phyloP scores from a whole-genome alignment of 2,329 filamentous ascomycete species.

The Colletotrichum echinochloae region DNA sequence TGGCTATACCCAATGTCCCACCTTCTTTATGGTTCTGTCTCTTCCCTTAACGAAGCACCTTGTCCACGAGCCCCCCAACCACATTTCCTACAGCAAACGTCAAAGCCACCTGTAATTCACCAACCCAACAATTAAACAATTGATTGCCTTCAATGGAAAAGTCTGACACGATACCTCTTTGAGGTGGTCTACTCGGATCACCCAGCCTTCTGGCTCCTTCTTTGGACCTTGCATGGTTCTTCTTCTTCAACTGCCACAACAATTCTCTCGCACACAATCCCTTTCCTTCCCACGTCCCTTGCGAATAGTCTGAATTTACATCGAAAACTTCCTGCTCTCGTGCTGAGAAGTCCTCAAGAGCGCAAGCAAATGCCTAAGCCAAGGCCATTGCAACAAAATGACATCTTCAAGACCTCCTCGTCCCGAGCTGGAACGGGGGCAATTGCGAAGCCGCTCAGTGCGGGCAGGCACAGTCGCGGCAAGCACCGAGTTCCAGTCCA shows the following conservation, averaged over 20 bases:
- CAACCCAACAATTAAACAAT: background rate
- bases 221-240: background rate
- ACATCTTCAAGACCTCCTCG: background rate
- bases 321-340: background rate
- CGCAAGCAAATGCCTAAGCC: background rate
- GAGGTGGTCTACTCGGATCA: too few species aligned
- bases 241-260: background rate
- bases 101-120: background rate
- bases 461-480: background rate
- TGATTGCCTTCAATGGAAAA: background rate
- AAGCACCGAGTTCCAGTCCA: background rate
- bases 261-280: background rate
- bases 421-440: background rate
- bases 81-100: background rate
- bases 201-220: background rate
- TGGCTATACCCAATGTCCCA: background rate
- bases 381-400: background rate
- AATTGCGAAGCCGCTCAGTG: slow-evolving; percentile 27
- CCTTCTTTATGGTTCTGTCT: background rate
- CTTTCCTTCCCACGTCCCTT: background rate
- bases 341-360: background rate
- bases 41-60: background rate
- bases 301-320: background rate
- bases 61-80: background rate
- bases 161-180: background rate